Evolutionary conservation across 164 flowering plant genomes (phyloP).

Genomic region (Nymphaea thermarum): DNA sequence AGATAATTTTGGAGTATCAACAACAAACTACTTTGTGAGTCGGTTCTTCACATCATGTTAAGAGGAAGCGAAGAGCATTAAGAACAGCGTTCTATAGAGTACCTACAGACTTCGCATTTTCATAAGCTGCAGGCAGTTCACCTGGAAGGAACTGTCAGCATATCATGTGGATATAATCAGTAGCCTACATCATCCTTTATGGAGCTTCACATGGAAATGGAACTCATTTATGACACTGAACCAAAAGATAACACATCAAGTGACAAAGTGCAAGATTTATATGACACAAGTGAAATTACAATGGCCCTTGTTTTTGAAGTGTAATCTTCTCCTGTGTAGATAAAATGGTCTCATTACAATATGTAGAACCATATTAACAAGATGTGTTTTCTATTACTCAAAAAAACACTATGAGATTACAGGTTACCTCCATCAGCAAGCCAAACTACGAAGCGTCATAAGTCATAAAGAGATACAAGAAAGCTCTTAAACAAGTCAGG

Average conservation of each 20-base stretch:
- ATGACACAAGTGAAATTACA: neutral
- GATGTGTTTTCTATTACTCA: too few species aligned
- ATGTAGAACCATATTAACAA: too few species aligned
- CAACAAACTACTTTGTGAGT: too few species aligned
- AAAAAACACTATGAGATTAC: neutral
- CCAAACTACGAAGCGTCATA: neutral
- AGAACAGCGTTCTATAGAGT: too few species aligned
- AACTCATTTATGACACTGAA: neutral
- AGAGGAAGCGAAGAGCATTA: too few species aligned
- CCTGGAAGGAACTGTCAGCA: neutral
- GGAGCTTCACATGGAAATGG: neutral
- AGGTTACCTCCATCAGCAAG: neutral
- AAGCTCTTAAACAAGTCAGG: too few species aligned
- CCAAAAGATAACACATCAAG: neutral
- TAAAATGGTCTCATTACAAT: too few species aligned
- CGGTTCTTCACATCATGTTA: too few species aligned
- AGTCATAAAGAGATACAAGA: too few species aligned
- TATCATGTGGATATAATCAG: neutral
- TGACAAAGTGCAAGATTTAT: neutral
- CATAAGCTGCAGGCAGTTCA: too few species aligned
- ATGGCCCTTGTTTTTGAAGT: neutral
- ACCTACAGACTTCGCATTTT: too few species aligned
- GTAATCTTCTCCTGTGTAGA: neutral
- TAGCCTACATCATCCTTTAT: neutral
- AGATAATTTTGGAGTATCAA: neutral